Base-by-base conservation (phyloP, 2,329 filamentous ascomycete species). In the Aspergillus pseudonomiae region DNA sequence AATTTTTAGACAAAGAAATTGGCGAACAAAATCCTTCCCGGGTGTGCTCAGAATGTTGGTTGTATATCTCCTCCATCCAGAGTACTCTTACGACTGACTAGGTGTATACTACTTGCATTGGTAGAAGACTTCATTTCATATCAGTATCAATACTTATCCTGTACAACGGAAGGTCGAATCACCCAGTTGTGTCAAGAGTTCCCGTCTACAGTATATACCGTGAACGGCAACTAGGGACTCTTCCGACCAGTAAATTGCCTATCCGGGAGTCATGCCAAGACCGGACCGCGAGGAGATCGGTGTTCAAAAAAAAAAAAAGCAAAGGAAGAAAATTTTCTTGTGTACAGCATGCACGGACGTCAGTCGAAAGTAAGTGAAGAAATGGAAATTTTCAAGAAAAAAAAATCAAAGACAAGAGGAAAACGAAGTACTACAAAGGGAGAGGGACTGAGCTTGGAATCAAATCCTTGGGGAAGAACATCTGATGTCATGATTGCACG, bases 401-500 rank as follows among this genome's bases (percentile, higher is more conserved):
- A 28, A 48, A 50, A 46, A 46, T n/a, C 1, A 50, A 30, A 30
- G 26, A 28, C 45, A 14, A 9, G 24, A 14, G 5, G 24, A 24
- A 36, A 34, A 36, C 19, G 7, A 54, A 54, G 36, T 19, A n/a
- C 50, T 19, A n/a, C 50, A 53, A 53, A 53, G 19, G 28, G 26
- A 30, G 26, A 28, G 26, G 21, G 46, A 50, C 24, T 30, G 26
- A 50, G 21, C 24, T 10, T 28, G 28, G 48, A 32, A 34, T 52
- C 26, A 19, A 52, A 34, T 34, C 48, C 48, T 32, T 24, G 28
- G n/a, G 28, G 9, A 32, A 32, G 14, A 19, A 21, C 6, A 26
- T 55, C 52, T 55, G 52, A 55, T 55, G 52, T 55, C 52, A 55
- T 55, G 11, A 39, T 55, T 30, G 32, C 34, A 55, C 21, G 52